Conservation (phyloP, 495 filamentous ascomycete genomes). For the Friedmanniomyces endolithicus region DNA sequence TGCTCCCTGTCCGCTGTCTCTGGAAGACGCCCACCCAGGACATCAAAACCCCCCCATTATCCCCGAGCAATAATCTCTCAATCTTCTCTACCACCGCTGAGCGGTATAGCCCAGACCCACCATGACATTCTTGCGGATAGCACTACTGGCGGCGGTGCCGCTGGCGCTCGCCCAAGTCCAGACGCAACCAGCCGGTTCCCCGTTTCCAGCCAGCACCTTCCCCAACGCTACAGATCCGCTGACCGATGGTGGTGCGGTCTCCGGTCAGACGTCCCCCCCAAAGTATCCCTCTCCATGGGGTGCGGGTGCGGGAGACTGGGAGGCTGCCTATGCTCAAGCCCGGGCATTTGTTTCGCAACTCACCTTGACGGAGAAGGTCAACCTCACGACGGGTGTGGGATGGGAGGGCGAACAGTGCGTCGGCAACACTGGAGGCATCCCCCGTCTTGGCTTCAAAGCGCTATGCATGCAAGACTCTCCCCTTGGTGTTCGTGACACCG, state of each 20-base stretch:
- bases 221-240: constrained; percentile 17
- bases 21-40: constrained; percentile 1
- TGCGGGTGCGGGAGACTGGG: constrained; percentile 59
- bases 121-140: constrained; percentile 3
- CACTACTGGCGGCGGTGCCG: constrained; percentile 9
- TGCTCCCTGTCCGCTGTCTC: neutral
- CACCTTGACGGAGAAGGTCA: constrained; percentile 83
- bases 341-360: constrained; percentile 67
- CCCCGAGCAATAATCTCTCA: neutral
- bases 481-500: constrained; percentile 57
- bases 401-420: constrained; percentile 72
- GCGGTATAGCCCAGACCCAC: neutral
- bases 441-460: constrained; percentile 64
- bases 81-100: neutral
- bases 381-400: constrained; percentile 76
- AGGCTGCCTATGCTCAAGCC: constrained; percentile 64
- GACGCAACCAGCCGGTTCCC: constrained; percentile 3
- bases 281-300: constrained; percentile 81
- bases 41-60: neutral
- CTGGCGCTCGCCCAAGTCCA: constrained; percentile 7
- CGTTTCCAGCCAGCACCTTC: constrained; percentile 20
- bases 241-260: constrained; percentile 16
- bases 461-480: constrained; percentile 88
- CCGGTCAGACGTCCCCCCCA: constrained; percentile 40
- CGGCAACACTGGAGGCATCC: constrained; percentile 58